A percentile compares a stretch with the other conserved stretches of the same genome.
These are phyloP conservation scores for Gonium pectorale DNA, from an alignment of 139 green algal species.

Conservation along the genomic window DNA sequence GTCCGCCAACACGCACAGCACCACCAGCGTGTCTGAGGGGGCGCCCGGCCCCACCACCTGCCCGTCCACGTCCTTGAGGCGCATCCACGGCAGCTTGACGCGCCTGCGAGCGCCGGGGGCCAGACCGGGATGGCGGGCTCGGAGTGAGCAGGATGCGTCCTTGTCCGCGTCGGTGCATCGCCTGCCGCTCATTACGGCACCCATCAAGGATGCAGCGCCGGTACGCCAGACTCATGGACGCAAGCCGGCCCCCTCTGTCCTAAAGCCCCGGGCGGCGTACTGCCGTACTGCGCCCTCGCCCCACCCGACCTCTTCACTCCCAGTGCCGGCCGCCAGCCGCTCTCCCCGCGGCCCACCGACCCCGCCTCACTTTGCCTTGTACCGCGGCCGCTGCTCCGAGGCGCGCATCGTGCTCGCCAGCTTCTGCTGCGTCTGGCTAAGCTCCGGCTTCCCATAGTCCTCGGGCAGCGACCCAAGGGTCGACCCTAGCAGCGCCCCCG, in stretches of 20 bases:
- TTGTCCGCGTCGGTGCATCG: no score
- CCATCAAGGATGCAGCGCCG: no score
- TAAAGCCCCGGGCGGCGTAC: no score
- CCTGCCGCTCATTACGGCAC: no score
- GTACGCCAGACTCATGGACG: no score
- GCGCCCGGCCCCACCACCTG: not conserved
- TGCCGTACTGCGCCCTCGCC: no score
- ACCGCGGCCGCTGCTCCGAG: not conserved
- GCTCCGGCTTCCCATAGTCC: constrained; percentile 41
- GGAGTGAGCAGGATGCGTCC: no score
- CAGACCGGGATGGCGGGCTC: no score
- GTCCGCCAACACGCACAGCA: constrained; percentile 54
- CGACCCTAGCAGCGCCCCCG: constrained; percentile 5
- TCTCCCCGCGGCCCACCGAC: no score
- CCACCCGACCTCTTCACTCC: no score
- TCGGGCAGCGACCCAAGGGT: not conserved
- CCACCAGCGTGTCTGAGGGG: constrained; percentile 41
- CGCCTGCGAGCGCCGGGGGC: constrained; percentile 3
- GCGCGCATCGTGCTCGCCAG: not conserved
- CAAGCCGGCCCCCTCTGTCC: no score
- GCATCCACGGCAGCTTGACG: constrained; percentile 28
- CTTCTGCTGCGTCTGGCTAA: constrained; percentile 36
- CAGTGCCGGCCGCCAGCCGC: no score
- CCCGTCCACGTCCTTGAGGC: constrained; percentile 1
- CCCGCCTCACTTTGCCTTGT: constrained; percentile 14